phyloP scores from a whole-genome alignment of 305 asterid genomes.

The Ajuga reptans region DNA sequence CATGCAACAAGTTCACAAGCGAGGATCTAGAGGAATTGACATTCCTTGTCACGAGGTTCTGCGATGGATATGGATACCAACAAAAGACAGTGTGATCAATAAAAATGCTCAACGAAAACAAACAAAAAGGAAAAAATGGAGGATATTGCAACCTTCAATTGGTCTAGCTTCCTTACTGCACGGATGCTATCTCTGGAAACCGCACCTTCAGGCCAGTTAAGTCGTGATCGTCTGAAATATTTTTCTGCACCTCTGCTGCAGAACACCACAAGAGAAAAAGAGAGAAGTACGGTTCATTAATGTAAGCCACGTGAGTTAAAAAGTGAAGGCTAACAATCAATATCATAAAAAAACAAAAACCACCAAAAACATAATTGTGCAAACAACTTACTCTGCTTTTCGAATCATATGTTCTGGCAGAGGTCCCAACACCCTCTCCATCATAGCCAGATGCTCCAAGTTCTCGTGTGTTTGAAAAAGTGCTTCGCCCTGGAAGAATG shows the following conservation, averaged over 20 bases:
- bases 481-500: constrained; percentile 52
- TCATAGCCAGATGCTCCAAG: constrained; percentile 94
- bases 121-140: neutral
- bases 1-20: constrained; percentile 50
- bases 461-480: constrained; percentile 81
- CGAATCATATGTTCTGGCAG: constrained; percentile 64
- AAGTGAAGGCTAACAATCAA: neutral
- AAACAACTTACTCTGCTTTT: constrained; percentile 49
- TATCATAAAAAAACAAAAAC: neutral
- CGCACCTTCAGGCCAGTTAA: constrained; percentile 92
- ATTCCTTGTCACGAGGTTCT: constrained; percentile 49
- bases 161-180: constrained; percentile 53
- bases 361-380: neutral
- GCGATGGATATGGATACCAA: constrained; percentile 6
- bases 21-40: constrained; percentile 35
- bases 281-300: neutral
- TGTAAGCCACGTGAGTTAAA: neutral
- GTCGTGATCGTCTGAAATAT: constrained; percentile 52
- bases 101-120: neutral
- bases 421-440: constrained; percentile 83
- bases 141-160: constrained; percentile 33
- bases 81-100: neutral
- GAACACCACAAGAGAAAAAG: constrained; percentile 9
- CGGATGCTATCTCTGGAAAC: constrained; percentile 77
- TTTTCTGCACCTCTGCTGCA: constrained; percentile 61